Evolutionary conservation across 1,139 yeast species (phyloP), one percentile per base, ranked within the genome.

Genomic region (Suhomyces yuchorum): DNA sequence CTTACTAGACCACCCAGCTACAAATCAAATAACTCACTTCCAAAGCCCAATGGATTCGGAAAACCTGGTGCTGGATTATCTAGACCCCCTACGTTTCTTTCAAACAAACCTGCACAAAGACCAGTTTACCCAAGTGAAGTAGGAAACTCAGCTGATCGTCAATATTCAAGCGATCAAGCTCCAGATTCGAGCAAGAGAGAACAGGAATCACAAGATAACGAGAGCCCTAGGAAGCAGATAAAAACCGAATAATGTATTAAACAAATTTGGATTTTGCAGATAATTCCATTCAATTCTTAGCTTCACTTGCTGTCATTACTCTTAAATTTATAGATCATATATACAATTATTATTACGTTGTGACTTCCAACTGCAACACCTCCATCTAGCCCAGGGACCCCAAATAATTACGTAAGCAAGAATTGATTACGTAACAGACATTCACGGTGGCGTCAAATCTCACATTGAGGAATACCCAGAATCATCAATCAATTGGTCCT

Each of bases 11-110:
- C 58, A 1, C 55, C 56, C 6, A 51, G 56, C 40, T 52, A 50
- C 40, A 54, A 46, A 26, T 46, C 55, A 20, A 48, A 41, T 24
- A 9, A 43, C 2, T 44, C 50, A 8, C 43, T 53, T 37, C 44
- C 51, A 42, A 52, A 51, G 32, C 59, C 59, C 0, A 57, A 48
- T 36, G 47, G 56, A 26, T 54, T 54, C 40, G 55, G 52, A 15
- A 59, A 56, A 47, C 58, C 62, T 6, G 59, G 56, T 14, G 58
- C 30, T 23, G 39, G 59, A 4, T 54, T 61, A 42, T 51, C 58
- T 11, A 54, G 57, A 43, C 66, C 66, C 3, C 63, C 65, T 7
- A 56, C 61, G 39, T 62, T 59, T 44, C 51, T 58, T 26, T 54
- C 62, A 5, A 61, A 56, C 40, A 62, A 61, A 44, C 56, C 56